A percentile compares a stretch with the other conserved stretches of the same genome.
Evolutionary conservation across 805 yeast genomes (phyloP).

Genomic region (Lipomyces spencermartinsiae): DNA sequence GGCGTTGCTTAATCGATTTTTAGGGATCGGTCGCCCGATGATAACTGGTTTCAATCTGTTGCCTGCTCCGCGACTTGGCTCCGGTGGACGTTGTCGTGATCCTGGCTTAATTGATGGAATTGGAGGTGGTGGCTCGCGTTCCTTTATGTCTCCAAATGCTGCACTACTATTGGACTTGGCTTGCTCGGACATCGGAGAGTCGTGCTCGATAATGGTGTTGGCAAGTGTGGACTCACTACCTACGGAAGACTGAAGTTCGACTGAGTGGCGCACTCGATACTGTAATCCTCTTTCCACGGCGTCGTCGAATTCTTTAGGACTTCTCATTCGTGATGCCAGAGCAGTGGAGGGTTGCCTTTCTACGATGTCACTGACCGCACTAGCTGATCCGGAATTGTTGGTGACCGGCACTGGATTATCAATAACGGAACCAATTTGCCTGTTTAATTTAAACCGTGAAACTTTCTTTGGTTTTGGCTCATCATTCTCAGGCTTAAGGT

Average conservation of each 20-base stretch:
- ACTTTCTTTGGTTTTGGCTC: slow-evolving; percentile 13
- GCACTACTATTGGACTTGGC: not conserved
- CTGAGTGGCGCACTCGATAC: not conserved
- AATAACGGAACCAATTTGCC: not conserved
- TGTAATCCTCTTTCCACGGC: no score
- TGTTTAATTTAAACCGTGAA: slow-evolving; percentile 14
- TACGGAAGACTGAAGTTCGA: not conserved
- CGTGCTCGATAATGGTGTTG: not conserved
- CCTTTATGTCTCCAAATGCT: slow-evolving; percentile 9
- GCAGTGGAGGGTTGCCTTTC: slow-evolving; percentile 7
- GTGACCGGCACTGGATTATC: not conserved
- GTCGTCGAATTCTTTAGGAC: not conserved
- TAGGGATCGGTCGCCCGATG: not conserved
- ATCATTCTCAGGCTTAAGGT: slow-evolving; percentile 21
- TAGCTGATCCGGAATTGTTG: not conserved
- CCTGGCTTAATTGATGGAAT: not conserved
- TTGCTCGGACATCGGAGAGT: not conserved
- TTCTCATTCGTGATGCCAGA: not conserved
- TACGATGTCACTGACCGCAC: slow-evolving; percentile 2
- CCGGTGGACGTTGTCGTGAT: not conserved
- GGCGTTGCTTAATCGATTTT: not conserved
- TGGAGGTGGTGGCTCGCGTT: slow-evolving; percentile 9
- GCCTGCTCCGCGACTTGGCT: not conserved
- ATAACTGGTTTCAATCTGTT: not conserved
- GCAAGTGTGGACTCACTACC: not conserved